Conservation (phyloP, 768 basidiomycete genomes). For the Boletellus sp. region DNA sequence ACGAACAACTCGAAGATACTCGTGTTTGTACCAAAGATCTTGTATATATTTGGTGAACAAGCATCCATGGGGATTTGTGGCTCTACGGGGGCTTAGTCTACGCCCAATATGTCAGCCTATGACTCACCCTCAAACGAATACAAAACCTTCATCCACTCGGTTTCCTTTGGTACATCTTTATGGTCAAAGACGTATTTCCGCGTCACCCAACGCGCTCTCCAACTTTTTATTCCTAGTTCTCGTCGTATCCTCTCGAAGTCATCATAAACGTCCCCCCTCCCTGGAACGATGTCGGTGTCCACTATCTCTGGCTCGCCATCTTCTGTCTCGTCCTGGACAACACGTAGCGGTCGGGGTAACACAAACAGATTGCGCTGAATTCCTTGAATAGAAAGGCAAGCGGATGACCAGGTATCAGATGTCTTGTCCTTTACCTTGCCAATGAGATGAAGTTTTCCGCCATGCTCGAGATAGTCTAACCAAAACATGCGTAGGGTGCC, state of each 20-base stretch:
- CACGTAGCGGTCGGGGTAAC: conserved; percentile 67
- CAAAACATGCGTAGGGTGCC: conserved; percentile 91
- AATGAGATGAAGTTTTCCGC: conserved; percentile 81
- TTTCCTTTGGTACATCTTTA: conserved; percentile 70
- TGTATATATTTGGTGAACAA: conserved; percentile 78
- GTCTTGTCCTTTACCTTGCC: conserved; percentile 87
- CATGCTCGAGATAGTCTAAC: conserved; percentile 89
- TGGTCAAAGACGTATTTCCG: conserved; percentile 87
- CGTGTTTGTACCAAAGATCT: conserved; percentile 89
- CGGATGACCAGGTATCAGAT: conserved; percentile 66
- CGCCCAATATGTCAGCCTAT: not conserved
- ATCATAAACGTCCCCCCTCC: conserved; percentile 63
- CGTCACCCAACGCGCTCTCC: conserved; percentile 81
- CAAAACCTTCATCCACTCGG: conserved; percentile 92
- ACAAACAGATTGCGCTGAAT: conserved; percentile 90
- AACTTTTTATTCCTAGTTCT: conserved; percentile 68
- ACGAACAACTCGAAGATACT: conserved; percentile 91
- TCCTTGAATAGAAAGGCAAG: conserved; percentile 80
- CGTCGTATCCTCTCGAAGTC: conserved; percentile 82
- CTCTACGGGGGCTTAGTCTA: conserved; percentile 15
- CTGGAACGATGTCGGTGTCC: conserved; percentile 75
- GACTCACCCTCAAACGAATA: conserved; percentile 81
- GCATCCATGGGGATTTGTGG: conserved; percentile 62
- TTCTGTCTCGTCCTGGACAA: conserved; percentile 36
- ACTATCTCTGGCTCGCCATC: conserved; percentile 35